A percentile compares a stretch with the other conserved stretches of the same genome.
Conservation (phyloP, 345 rosid genomes). For the Jatropha curcas region DNA sequence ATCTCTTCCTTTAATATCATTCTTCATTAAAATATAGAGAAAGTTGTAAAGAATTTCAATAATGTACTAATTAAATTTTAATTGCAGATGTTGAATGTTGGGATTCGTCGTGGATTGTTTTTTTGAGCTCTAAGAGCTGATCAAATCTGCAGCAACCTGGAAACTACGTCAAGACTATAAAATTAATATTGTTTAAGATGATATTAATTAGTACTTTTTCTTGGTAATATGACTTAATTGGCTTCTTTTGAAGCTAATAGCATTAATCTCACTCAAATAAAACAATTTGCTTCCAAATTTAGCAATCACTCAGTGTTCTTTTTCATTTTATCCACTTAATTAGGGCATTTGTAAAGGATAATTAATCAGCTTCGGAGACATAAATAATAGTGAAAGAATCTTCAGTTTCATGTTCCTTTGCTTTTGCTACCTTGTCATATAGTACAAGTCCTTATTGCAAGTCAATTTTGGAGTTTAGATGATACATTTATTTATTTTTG, state of each 20-base stretch:
- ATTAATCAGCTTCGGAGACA: not conserved
- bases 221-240: no score
- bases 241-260: not conserved
- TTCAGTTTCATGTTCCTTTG: not conserved
- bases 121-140: not conserved
- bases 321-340: not conserved
- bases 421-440: slow-evolving; percentile 3
- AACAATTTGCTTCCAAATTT: not conserved
- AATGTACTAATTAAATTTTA: no score
- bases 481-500: not conserved
- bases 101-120: not conserved
- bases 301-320: not conserved
- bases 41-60: not conserved
- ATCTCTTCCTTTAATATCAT: no score
- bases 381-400: not conserved
- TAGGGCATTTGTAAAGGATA: not conserved
- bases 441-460: not conserved
- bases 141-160: not conserved
- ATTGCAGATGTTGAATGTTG: not conserved
- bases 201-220: no score
- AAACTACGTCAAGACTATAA: not conserved
- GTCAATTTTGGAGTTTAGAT: slow-evolving; percentile 1
- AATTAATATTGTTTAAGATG: no score
- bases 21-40: no score
- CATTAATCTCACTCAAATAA: not conserved